These are phyloP conservation scores for Penicillium sp. DNA, from an alignment of 2,329 filamentous ascomycete species.

Conservation along the genomic window DNA sequence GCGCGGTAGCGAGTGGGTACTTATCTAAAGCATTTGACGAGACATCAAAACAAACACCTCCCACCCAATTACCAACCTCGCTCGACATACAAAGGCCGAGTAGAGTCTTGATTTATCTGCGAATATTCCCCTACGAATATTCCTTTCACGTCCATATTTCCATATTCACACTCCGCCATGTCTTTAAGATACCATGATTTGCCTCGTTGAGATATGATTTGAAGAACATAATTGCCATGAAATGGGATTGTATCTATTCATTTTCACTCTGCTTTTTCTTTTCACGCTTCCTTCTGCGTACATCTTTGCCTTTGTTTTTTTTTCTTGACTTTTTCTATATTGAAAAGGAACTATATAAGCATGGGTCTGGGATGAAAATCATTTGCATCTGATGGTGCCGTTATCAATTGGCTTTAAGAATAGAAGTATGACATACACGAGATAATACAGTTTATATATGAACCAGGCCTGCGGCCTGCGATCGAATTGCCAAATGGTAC, in stretches of 20 bases:
- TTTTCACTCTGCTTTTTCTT: neutral
- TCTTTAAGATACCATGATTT: constrained; percentile 33
- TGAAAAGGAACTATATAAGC: too few species aligned
- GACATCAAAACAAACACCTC: too few species aligned
- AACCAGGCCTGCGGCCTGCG: too few species aligned
- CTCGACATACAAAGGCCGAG: neutral
- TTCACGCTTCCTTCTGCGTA: too few species aligned
- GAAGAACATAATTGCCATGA: constrained; percentile 30
- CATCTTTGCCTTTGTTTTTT: neutral
- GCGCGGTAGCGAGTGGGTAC: constrained; percentile 92
- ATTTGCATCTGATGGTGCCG: neutral
- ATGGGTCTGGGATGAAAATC: too few species aligned
- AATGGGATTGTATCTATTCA: constrained; percentile 19
- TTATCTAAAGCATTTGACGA: constrained; percentile 47
- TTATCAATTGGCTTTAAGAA: too few species aligned
- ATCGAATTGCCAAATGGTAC: too few species aligned
- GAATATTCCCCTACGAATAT: constrained; percentile 24
- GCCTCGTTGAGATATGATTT: constrained; percentile 24
- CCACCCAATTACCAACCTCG: too few species aligned
- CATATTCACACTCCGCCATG: constrained; percentile 21
- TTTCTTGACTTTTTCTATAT: too few species aligned
- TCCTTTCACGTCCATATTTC: constrained; percentile 27
- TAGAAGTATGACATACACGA: too few species aligned
- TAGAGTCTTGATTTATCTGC: constrained; percentile 9
- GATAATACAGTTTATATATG: too few species aligned